Percentiles rank a stretch among this genome's conserved stretches.
Conservation (phyloP, 2,329 filamentous ascomycete species). For the Trichoderma koningiopsis region DNA sequence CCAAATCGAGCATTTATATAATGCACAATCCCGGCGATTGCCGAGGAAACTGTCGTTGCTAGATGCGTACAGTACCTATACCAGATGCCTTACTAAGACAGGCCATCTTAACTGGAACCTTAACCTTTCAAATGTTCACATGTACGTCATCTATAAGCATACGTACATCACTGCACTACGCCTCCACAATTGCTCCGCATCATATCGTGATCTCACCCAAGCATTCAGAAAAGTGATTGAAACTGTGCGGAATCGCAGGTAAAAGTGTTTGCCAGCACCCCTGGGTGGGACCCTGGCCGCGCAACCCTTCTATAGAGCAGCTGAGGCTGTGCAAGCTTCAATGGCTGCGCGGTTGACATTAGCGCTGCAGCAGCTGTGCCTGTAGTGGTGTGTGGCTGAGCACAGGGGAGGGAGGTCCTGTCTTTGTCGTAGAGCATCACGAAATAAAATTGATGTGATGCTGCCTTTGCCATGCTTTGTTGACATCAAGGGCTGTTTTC, state of each 20-base stretch:
- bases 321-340: conserved; percentile 11
- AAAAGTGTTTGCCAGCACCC: background rate
- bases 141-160: background rate
- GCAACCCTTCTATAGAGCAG: conserved; percentile 1
- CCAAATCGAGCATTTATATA: no score
- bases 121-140: background rate
- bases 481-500: background rate
- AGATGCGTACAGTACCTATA: no score
- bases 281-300: conserved; percentile 1
- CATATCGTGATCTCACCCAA: background rate
- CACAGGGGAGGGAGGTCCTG: background rate
- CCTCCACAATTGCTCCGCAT: background rate
- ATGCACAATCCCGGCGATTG: no score
- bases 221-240: background rate
- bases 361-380: background rate
- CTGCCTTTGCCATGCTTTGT: background rate
- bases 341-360: conserved; percentile 5
- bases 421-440: background rate
- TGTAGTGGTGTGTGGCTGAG: conserved; percentile 14
- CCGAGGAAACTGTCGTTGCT: no score
- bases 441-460: background rate
- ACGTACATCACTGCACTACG: background rate
- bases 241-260: background rate
- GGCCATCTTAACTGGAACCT: background rate
- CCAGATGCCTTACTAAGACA: background rate